Base-by-base conservation (phyloP, 1,284 basidiomycete species). In the Cryptococcus sp. region DNA sequence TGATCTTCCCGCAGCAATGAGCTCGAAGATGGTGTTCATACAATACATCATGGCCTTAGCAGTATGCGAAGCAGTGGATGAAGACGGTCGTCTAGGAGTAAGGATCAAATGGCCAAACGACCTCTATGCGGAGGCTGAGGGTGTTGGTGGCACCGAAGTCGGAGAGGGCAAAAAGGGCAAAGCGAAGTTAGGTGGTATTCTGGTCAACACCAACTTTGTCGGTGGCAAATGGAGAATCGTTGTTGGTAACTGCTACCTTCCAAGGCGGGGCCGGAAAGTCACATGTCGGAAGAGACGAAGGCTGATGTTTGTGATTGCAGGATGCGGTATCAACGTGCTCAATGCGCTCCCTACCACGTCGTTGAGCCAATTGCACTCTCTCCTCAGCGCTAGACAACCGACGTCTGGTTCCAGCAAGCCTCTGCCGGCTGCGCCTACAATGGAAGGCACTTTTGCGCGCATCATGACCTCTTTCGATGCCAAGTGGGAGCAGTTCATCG, bases 41-140 rank as follows among this genome's bases (percentile, higher is more conserved):
- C 96, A 99, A 72, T 99, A 99, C 73, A 83, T 99, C 0, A 89
- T 90, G 59, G 91, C 89, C 0, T 80, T 99, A 30, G 91, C 94
- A 0, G 87, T 98, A n/a, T 86, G 88, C 3, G 89, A 94, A 68
- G 93, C 91, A 0, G 70, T 73, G 20, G 80, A 77, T 62, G 77
- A 75, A 25, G 81, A 81, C 60, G 88, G 86, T 0, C 79, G 82
- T 15, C 68, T 84, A 0, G 82, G 81, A 5, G 84, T 95, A 5
- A 84, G 86, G 49, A 82, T 99, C 54, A 99, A 99, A 78, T 99
- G 96, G 96, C 95, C 95, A 13, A 99, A 99, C 71, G 95, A 99
- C 72, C 81, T 99, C 7, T 99, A 98, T 71, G 88, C 86, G 2
- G 83, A 80, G 39, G 69, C 70, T 10, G 80, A 81, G 8, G 81